Evolutionary conservation across 345 rosid genomes (phyloP).

Genomic region (Eucalyptus caleyi): DNA sequence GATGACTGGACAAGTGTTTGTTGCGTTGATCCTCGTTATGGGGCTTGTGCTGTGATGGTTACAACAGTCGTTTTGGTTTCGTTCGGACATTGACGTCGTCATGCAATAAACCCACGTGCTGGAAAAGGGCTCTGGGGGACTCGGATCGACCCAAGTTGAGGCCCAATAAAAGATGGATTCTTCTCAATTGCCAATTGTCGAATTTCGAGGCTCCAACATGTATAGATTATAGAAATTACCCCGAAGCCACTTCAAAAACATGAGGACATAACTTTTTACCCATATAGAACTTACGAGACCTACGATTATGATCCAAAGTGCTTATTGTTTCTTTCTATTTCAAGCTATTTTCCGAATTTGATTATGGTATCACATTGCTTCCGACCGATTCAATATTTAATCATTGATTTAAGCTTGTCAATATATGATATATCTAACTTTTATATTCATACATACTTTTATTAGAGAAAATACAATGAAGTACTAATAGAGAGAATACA

Average conservation of each 20-base stretch:
- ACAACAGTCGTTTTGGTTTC: background rate
- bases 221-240: background rate
- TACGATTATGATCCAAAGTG: background rate
- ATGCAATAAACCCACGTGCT: background rate
- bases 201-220: background rate
- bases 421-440: background rate
- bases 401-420: accelerated
- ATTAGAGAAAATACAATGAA: no score
- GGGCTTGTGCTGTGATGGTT: background rate
- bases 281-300: background rate
- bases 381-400: accelerated
- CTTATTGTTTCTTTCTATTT: background rate
- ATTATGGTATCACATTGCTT: accelerated
- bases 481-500: no score
- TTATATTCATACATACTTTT: background rate
- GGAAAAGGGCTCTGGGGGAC: background rate
- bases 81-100: background rate
- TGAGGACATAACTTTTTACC: background rate
- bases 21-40: background rate
- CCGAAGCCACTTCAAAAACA: background rate
- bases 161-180: background rate
- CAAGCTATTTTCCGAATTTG: background rate
- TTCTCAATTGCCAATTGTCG: background rate
- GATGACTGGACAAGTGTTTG: background rate
- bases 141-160: background rate